Base-by-base conservation (phyloP, 495 filamentous ascomycete species). In the Lasiosphaeria hispida region DNA sequence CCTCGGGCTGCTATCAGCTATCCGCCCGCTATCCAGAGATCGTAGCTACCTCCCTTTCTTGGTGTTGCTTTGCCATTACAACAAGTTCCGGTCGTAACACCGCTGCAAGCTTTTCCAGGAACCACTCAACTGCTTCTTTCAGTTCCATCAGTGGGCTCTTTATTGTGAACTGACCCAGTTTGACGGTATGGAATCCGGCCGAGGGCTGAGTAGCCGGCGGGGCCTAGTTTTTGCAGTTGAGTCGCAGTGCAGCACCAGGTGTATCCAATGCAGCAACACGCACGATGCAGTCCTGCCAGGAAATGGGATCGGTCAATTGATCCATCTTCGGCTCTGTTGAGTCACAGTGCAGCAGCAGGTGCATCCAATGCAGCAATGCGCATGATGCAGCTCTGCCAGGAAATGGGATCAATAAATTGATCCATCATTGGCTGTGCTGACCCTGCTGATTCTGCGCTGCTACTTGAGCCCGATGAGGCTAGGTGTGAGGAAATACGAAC, bases 321-420 rank as follows among this genome's bases (percentile, higher is more conserved):
- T 18, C 9, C 42, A 44, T 6, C n/a, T 44, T 18, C 23, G 9
- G 7, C 6, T 7, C 15, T 17, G 42, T n/a, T n/a, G 42, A 19
- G 42, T 10, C 23, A 18, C 42, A 44, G n/a, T 44, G 42, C 42
- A 44, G 42, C 42, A 44, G 11, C 39, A 42, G 14, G 42, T 44
- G 42, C 42, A 44, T 14, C 42, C 15, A 44, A 44, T 44, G 42
- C 42, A 10, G 42, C 14, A 44, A 44, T 44, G 42, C 42, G 42
- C 10, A 14, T 18, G n/a, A 17, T 44, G 42, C 14, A 17, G 42
- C 42, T 17, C n/a, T 44, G 42, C 11, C 42, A 44, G 42, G 23
- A 44, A 4, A 11, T 4, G 10, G 6, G 7, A 44, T 44, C 42
- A 10, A n/a, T 18, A 14, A 44, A 44, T 44, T 44, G 14, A 17